Evolutionary conservation across 169 alveolate species (phyloP).

Genomic region (Amoebophrya sp.): DNA sequence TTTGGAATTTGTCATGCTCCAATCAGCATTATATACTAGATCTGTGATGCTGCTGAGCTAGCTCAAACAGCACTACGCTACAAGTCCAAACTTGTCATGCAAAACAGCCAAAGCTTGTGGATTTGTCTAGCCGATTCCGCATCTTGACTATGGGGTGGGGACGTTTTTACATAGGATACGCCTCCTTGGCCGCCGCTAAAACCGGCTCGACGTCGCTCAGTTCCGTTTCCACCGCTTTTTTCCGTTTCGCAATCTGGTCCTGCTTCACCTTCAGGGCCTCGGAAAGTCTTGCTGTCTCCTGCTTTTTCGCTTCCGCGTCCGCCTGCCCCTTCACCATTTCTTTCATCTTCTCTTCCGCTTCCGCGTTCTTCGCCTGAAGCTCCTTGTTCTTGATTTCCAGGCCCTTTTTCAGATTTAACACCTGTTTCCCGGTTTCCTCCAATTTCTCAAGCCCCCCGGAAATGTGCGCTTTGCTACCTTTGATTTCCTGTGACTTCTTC

Average conservation of each 20-base stretch:
- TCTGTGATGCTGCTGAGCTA: no score
- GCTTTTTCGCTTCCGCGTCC: conserved; percentile 87
- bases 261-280: conserved; percentile 80
- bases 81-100: no score
- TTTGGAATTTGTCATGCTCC: no score
- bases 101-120: no score
- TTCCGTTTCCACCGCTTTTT: conserved; percentile 77
- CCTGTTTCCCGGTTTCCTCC: conserved; percentile 54
- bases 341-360: conserved; percentile 83
- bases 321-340: conserved; percentile 86
- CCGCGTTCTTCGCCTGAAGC: conserved; percentile 82
- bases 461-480: not conserved
- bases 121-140: no score
- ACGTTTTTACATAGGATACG: no score
- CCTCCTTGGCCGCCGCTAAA: not conserved
- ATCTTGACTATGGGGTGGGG: no score
- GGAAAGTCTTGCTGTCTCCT: conserved; percentile 73
- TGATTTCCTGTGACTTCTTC: not conserved
- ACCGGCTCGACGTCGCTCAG: conserved; percentile 89
- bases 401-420: conserved; percentile 36
- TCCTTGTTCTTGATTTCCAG: conserved; percentile 79
- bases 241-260: conserved; percentile 71
- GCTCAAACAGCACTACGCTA: no score
- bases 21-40: no score
- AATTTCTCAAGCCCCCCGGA: conserved; percentile 32